These are phyloP conservation scores for Coniophora puteana DNA, from an alignment of 1,284 basidiomycete species.

Conservation along the genomic window DNA sequence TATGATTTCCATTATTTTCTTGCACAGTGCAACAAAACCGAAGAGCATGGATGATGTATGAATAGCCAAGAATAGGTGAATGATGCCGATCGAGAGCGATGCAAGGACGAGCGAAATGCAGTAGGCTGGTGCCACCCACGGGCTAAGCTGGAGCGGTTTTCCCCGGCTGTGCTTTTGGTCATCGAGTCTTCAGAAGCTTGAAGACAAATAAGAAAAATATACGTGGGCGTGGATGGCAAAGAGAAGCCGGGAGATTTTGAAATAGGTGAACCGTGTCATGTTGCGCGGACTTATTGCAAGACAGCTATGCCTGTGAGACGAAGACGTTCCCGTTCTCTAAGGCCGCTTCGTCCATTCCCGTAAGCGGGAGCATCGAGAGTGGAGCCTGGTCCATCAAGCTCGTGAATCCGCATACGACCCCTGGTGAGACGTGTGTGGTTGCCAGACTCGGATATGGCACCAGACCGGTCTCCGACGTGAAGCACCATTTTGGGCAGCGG, in stretches of 20 bases:
- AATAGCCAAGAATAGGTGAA: slow-evolving; percentile 19
- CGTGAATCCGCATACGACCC: slow-evolving; percentile 44
- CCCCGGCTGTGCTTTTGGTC: slow-evolving; percentile 21
- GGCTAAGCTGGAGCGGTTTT: slow-evolving; percentile 27
- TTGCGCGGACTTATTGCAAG: neutral
- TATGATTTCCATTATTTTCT: slow-evolving; percentile 32
- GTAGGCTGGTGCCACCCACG: slow-evolving; percentile 9
- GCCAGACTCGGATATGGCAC: slow-evolving; percentile 12
- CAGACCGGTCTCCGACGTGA: slow-evolving; percentile 23
- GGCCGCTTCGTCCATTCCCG: slow-evolving; percentile 54
- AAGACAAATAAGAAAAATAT: slow-evolving; percentile 8
- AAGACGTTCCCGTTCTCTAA: slow-evolving; percentile 46
- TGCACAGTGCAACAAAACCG: too few species aligned
- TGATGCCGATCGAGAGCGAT: slow-evolving; percentile 21
- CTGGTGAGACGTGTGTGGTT: slow-evolving; percentile 30
- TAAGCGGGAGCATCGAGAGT: slow-evolving; percentile 45
- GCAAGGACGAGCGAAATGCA: slow-evolving; percentile 13
- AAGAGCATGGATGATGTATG: slow-evolving; percentile 27
- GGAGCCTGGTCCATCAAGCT: slow-evolving; percentile 39
- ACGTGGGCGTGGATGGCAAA: slow-evolving; percentile 1
- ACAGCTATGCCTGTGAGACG: neutral
- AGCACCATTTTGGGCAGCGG: slow-evolving; percentile 43
- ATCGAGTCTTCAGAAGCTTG: slow-evolving; percentile 13
- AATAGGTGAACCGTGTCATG: too few species aligned
- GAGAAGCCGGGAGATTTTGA: neutral